Base-by-base conservation (phyloP, 2,329 filamentous ascomycete species). In the Didymella arachidicola region DNA sequence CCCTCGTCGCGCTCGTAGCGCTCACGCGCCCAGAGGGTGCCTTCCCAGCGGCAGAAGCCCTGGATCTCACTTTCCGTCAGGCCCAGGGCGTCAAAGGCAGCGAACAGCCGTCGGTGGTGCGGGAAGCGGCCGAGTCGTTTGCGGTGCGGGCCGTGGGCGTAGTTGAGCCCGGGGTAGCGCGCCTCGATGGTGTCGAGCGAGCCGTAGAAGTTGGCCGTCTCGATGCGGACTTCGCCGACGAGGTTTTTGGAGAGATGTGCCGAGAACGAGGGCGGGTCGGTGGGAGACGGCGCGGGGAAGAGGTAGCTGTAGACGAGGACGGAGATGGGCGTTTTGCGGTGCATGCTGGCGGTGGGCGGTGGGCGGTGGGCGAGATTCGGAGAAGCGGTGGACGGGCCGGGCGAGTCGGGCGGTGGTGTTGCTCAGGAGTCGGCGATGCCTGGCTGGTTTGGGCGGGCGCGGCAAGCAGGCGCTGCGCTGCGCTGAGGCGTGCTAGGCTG, bases 151-250 rank as follows among this genome's bases (percentile, higher is more conserved):
- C 79, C 80, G 72, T 91, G 82, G 59, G 84, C 87, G 80, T 94
- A 94, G 80, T 94, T 90, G 55, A 94, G 85, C 29, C 90, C 90
- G 0, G 90, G 90, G 66, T 93, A 93, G 68, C 91, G 91, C 65
- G 90, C 90, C 80, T 94, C 90, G 66, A 89, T 86, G 26, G 89
- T 92, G 72, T 91, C 88, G 64, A 93, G 85, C 71, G 91, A 88
- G 66, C 90, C 90, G 77, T 92, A 93, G 79, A 91, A 93, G 50
- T 87, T 85, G 65, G 89, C 86, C 1, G 91, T 91, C 76, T 93
- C 90, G 72, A 90, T 87, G 57, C 90, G 89, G 57, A 93, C 90
- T 80, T 93, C 90, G 64, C 86, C 85, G 48, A 93, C 89, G 47
- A 93, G 84, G 74, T 87, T 84, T 59, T 88, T 86, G 67, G 88